Evolutionary conservation across 345 rosid species (phyloP), one percentile per base, ranked within the genome.

Genomic region (Bruguiera sexangula): DNA sequence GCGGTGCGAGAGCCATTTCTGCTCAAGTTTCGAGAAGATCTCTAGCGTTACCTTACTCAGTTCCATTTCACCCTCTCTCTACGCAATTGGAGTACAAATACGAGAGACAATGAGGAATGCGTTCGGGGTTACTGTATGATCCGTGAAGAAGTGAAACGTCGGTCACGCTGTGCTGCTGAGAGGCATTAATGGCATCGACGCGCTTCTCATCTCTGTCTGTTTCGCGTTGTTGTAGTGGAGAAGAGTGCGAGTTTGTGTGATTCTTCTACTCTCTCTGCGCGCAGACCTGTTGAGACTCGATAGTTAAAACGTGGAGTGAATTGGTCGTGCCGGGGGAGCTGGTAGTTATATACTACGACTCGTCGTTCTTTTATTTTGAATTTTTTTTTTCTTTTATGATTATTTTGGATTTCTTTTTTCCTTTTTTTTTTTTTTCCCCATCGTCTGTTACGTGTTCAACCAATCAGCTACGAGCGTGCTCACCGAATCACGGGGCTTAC

Each of bases 1-100:
- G 74, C 89, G 91, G 84, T 94, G 96, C 26, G 96, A 89, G 37
- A 94, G 89, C 96, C 93, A 92, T 80, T 92, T 83, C 68, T 86
- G 96, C 79, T 95, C 99, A 2, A 95, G 95, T 69, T 89, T 87
- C 0, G 87, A 78, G 82, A 95, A 95, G 80, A 95, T 95, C 82
- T 95, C 99, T 0, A 92, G 83, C 39, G 97, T 91, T 18, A 87
- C 96, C 80, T 95, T 86, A 76, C 96, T 89, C 48, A 91, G 84
- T 67, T 95, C 96, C 97, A 92, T 91, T 65, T 71, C 63, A 36
- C 37, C 9, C 48, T 34, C 62, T 21, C 50, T 16, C 52, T 55
- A 31, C 36, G 36, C 36, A 34, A 34, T 34, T 1, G 37, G 10
- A 34, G 9, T 34, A 34, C 37, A 34, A 34, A 34, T 34, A 34